Evolutionary conservation across 345 rosid species (phyloP), one percentile per base, ranked within the genome.

Genomic region (Arabidopsis suecica): DNA sequence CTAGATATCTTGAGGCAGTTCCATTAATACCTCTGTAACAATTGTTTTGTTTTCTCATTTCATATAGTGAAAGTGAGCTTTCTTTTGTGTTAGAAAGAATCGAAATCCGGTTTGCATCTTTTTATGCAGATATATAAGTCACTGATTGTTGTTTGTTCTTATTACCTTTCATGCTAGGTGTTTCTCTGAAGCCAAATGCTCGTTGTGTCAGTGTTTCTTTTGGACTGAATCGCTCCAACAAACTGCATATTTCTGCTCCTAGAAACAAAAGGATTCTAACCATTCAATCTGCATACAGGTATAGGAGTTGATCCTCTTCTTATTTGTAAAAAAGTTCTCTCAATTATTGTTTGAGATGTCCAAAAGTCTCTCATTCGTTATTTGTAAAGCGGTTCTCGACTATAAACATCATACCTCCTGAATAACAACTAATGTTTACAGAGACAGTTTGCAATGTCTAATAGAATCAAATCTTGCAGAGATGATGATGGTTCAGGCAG

Each of bases 281-380:
- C 1, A 86, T 91, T 81, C 88, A 82, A 50, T 96, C 98, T 74
- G 79, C 87, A 6, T 81, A 86, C 77, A 87, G 98, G 98, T 88
- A 80, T 59, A 42, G 13, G 25, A 60, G 40, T 44, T 54, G 10
- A 23, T 49, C 47, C 44, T 72, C 33, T 63, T 48, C 50, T 47
- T 34, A 8, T 47, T 54, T 20, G 22, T 20, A 20, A 20, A 20
- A 20, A 20, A 20, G 4, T 8, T 9, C 3, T 33, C 59, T 36
- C 61, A 58, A 18, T 18, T 36, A 41, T 33, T 62, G 38, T 13
- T 54, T 64, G 53, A 14, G 44, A 13, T 38, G 22, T 8, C 53
- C 22, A 51, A 8, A 34, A 23, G 25, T 45, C 34, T 22, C 16
- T 71, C 37, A 64, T 34, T 44, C 45, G 13, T 42, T 23, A 23